Base-by-base conservation (phyloP, 805 yeast species). In the Saccharomycopsis sp. region DNA sequence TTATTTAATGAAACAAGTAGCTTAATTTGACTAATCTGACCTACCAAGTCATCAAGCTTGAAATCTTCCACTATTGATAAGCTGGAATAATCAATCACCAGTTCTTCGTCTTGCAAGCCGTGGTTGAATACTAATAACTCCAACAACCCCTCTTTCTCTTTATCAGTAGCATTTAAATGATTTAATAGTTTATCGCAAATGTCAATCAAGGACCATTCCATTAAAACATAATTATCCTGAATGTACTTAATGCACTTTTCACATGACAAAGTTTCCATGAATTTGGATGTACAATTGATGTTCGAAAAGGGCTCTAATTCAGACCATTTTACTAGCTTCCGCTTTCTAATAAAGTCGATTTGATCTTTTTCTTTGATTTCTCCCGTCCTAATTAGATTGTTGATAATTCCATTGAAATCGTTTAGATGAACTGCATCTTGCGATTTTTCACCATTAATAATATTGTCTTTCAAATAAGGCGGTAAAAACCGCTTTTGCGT, bases 141-240 rank as follows among this genome's bases (percentile, higher is more conserved):
- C 11, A 14, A 14, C n/a, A 11, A 11, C n/a, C 31, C 31, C 11
- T n/a, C 13, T 11, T 11, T 27, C n/a, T 11, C 13, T 11, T 11
- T 11, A 11, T 11, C 11, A 27, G 11, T 27, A n/a, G 31, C 31
- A 9, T 14, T 14, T 8, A 8, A 8, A 9, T 31, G 9, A 17
- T 14, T 26, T 3, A 27, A 8, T 4, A 42, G 20, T 13, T 42
- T 42, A 14, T 36, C 23, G 29, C 27, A 20, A 4, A 43, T 38
- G 22, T 43, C 46, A 20, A 43, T 22, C 16, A 43, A 16, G 5
- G 46, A 43, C 46, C 46, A 43, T 23, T 43, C 46, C 31, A 26
- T 38, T 17, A 43, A 20, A 8, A 29, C 26, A 38, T 19, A 43
- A 24, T 43, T 37, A 34, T 43, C 38, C 19, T 43, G 38, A 13